A percentile compares a stretch with the other conserved stretches of the same genome.
Evolutionary conservation across 108 stramenopile genomes (phyloP).

Genomic region (Mediolabrus comicus): DNA sequence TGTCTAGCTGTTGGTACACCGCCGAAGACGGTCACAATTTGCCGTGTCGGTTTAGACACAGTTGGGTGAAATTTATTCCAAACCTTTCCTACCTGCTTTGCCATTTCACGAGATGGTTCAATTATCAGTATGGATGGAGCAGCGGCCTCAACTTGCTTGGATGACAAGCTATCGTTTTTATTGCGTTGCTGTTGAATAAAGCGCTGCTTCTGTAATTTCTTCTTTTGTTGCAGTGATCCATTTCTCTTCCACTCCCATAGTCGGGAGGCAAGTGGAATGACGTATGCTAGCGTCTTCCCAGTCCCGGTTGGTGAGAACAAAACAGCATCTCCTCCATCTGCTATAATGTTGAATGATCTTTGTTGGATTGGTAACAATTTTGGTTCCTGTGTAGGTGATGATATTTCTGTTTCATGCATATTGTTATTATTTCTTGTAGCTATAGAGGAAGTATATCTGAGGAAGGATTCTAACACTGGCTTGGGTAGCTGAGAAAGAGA

Average conservation of each 20-base stretch:
- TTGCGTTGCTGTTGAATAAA: conserved; percentile 18
- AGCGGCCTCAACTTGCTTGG: conserved; percentile 26
- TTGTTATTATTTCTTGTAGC: not conserved
- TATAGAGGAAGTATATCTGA: conserved; percentile 22
- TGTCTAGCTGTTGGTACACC: conserved; percentile 51
- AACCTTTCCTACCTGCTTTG: conserved; percentile 47
- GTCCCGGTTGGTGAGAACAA: conserved; percentile 53
- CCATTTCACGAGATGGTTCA: conserved; percentile 54
- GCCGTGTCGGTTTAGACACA: conserved; percentile 17
- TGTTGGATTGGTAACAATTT: conserved; percentile 52
- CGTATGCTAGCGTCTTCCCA: conserved; percentile 50
- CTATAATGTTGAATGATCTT: conserved; percentile 37
- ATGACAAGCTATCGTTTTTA: conserved; percentile 27
- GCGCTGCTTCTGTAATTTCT: conserved; percentile 6
- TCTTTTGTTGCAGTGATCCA: conserved; percentile 26
- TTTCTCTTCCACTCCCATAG: conserved; percentile 30
- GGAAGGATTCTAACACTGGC: conserved; percentile 17
- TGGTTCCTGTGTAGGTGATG: conserved; percentile 6
- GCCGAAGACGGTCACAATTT: conserved; percentile 51
- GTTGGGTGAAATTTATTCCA: conserved; percentile 45
- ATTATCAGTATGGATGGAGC: conserved; percentile 42
- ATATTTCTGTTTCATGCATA: not conserved
- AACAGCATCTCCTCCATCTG: conserved; percentile 48
- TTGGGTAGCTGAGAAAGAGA: conserved; percentile 13
- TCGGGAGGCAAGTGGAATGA: conserved; percentile 39